A percentile compares a stretch with the other conserved stretches of the same genome.
Evolutionary conservation across 2,329 filamentous ascomycete genomes (phyloP).

Genomic region (Fusarium aywerte): DNA sequence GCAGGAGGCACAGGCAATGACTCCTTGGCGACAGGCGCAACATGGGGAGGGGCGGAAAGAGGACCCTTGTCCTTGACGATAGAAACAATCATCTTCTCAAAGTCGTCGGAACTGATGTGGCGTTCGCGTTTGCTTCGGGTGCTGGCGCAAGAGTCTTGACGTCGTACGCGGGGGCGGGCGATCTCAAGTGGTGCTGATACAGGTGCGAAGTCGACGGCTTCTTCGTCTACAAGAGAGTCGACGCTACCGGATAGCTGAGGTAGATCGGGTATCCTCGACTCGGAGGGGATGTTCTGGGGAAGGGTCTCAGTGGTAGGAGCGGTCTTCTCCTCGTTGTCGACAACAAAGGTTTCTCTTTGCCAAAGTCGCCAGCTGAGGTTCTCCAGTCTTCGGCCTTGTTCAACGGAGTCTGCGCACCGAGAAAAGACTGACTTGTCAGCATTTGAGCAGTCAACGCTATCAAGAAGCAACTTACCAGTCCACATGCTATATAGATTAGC

Average conservation of each 20-base stretch:
- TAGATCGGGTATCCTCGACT: conserved; percentile 61
- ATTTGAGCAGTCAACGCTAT: conserved; percentile 10
- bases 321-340: conserved; percentile 76
- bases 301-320: conserved; percentile 59
- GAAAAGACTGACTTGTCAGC: conserved; percentile 78
- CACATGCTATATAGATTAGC: conserved; percentile 97
- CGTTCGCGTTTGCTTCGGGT: conserved; percentile 81
- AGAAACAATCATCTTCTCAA: conserved; percentile 93
- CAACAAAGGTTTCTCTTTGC: conserved; percentile 77
- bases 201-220: conserved; percentile 67
- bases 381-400: conserved; percentile 90
- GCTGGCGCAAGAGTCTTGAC: conserved; percentile 76
- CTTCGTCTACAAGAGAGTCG: conserved; percentile 78
- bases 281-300: conserved; percentile 61
- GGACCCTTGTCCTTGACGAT: conserved; percentile 88
- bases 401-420: conserved; percentile 91
- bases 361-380: conserved; percentile 96
- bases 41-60: conserved; percentile 56
- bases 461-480: conserved; percentile 76
- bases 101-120: conserved; percentile 90
- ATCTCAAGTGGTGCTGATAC: conserved; percentile 68
- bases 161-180: conserved; percentile 72
- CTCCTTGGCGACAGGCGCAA: conserved; percentile 54
- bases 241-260: conserved; percentile 82
- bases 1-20: conserved; percentile 48